Conservation (phyloP, 208 protist genomes). For the Kentomonas sorsogonicus region DNA sequence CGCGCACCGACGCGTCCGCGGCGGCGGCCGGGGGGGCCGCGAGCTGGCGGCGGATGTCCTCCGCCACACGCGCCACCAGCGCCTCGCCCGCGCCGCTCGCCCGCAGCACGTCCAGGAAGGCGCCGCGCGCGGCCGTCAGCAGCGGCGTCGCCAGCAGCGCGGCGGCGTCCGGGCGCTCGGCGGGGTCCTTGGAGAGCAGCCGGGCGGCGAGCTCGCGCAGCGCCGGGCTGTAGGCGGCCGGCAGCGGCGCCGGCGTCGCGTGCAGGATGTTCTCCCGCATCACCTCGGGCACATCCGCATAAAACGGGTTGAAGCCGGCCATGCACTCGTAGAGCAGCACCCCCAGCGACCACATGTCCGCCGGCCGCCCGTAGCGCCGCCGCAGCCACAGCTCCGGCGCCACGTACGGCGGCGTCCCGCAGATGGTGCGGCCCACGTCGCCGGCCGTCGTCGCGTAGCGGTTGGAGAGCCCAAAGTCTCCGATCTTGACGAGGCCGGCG, state of each 20-base stretch:
- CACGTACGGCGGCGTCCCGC: slow-evolving; percentile 57
- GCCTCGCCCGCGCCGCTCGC: slow-evolving; percentile 14
- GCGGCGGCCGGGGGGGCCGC: background rate
- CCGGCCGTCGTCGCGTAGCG: slow-evolving; percentile 36
- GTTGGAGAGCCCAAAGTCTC: slow-evolving; percentile 57
- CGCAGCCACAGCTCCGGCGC: slow-evolving; percentile 55
- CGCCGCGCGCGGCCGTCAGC: slow-evolving; percentile 12
- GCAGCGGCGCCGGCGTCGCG: slow-evolving; percentile 16
- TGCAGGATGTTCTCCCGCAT: slow-evolving; percentile 23
- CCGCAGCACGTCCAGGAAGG: slow-evolving; percentile 23
- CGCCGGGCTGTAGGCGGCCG: slow-evolving; percentile 14
- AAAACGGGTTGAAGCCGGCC: slow-evolving; percentile 30
- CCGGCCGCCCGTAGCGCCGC: slow-evolving; percentile 24
- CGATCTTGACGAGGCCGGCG: slow-evolving; percentile 54
- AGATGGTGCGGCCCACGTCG: slow-evolving; percentile 37
- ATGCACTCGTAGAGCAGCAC: slow-evolving; percentile 43
- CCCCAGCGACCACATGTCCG: slow-evolving; percentile 51
- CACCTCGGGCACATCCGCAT: slow-evolving; percentile 15
- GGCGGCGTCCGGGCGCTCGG: slow-evolving; percentile 20
- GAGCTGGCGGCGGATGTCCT: slow-evolving; percentile 17
- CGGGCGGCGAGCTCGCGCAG: slow-evolving; percentile 17
- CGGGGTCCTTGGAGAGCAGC: slow-evolving; percentile 31
- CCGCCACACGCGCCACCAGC: slow-evolving; percentile 15
- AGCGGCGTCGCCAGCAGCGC: slow-evolving; percentile 25
- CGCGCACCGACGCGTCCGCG: slow-evolving; percentile 12